phyloP scores from a whole-genome alignment of 1,284 basidiomycete genomes.

The Apiotrichum veenhuisii region DNA sequence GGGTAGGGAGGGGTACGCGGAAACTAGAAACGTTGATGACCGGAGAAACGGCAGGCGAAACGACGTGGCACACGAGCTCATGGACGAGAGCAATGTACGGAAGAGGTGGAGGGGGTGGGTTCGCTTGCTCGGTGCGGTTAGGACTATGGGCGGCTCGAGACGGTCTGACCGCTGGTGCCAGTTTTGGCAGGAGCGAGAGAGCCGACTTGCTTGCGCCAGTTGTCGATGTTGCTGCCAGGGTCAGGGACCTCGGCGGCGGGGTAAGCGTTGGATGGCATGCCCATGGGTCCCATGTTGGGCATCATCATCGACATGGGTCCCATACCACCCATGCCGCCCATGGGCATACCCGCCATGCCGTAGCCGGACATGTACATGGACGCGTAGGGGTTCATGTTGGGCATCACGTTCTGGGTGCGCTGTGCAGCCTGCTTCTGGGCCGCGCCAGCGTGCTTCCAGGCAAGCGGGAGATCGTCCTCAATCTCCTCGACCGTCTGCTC shows the following conservation, averaged over 20 bases:
- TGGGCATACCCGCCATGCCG: conserved; percentile 6
- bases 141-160: neutral
- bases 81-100: too few relatives aligned
- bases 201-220: conserved; percentile 19
- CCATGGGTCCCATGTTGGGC: neutral
- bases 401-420: conserved; percentile 7
- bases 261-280: conserved; percentile 1
- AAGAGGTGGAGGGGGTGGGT: too few relatives aligned
- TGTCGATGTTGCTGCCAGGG: conserved; percentile 22
- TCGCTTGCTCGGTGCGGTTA: too few relatives aligned
- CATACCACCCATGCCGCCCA: conserved; percentile 4
- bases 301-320: conserved; percentile 12
- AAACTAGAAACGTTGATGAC: too few relatives aligned
- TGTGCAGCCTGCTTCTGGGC: conserved; percentile 8
- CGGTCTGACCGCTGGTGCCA: conserved; percentile 10
- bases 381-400: conserved; percentile 2
- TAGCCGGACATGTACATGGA: conserved; percentile 6
- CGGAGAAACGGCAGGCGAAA: too few relatives aligned
- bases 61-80: too few relatives aligned
- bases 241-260: conserved; percentile 12
- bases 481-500: conserved; percentile 22
- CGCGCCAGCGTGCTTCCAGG: conserved; percentile 36
- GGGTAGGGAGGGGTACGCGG: too few relatives aligned
- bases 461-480: conserved; percentile 43
- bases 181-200: conserved; percentile 7